Evolutionary conservation across 371 early-diverging fungal species (phyloP).

Genomic region (Aphelidium insulamus): DNA sequence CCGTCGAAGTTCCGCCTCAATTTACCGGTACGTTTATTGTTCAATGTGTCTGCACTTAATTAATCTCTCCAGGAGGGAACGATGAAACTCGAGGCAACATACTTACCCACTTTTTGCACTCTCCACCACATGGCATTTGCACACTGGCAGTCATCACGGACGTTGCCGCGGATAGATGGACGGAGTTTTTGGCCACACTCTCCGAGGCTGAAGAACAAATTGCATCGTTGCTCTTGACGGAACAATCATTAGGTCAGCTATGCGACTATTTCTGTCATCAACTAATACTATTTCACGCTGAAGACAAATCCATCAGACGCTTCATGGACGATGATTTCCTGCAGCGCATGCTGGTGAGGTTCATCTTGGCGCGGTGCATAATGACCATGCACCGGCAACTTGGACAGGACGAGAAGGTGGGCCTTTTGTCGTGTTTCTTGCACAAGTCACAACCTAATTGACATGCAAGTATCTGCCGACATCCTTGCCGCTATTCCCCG

Average conservation of each 20-base stretch:
- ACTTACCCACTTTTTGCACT: conserved; percentile 76
- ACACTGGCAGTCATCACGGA: conserved; percentile 36
- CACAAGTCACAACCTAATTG: no score
- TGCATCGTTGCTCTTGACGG: conserved; percentile 19
- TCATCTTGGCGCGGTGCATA: no score
- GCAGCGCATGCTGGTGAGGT: conserved; percentile 60
- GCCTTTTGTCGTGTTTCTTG: no score
- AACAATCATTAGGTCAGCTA: conserved; percentile 11
- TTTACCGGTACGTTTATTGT: conserved; percentile 30
- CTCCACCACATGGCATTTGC: conserved; percentile 46
- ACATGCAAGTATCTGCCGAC: no score
- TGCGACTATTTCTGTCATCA: conserved; percentile 4
- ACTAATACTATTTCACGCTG: conserved; percentile 1
- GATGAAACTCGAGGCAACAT: conserved; percentile 54
- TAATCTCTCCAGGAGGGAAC: conserved; percentile 21
- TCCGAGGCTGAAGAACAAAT: conserved; percentile 23
- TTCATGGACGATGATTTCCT: conserved; percentile 76
- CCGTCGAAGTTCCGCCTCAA: conserved; percentile 51
- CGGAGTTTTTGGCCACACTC: conserved; percentile 21
- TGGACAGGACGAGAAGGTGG: no score
- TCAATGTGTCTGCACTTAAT: background rate
- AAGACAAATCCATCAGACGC: conserved; percentile 30
- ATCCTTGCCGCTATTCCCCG: no score
- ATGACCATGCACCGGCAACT: no score
- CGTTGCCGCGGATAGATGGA: conserved; percentile 19